Base-by-base conservation (phyloP, 768 basidiomycete genomes). In the Mycena leptocephala region DNA sequence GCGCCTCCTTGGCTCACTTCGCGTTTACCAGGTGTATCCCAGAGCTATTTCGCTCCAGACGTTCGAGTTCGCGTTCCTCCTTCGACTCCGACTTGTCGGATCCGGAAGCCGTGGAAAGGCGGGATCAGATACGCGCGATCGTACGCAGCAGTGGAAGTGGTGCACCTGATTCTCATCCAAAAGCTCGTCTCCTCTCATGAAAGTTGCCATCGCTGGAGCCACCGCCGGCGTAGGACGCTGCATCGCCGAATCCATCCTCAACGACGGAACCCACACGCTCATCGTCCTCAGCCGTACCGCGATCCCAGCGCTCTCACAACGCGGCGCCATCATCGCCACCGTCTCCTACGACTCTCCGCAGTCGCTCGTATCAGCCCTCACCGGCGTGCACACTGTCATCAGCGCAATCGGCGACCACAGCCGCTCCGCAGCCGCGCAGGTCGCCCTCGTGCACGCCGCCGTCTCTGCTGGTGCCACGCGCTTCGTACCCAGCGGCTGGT, bases 401-500 rank as follows among this genome's bases (percentile, higher is more conserved):
- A 59, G 68, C 26, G 58, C 68, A 4, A 61, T 70, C 55, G 68
- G 68, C 41, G 58, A 59, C 41, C 68, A 69, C 37, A 58, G 39
- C 26, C 68, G 41, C 9, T 70, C 68, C 9, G 68, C 28, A 14
- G 28, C n/a, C 58, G 39, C 68, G 16, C 68, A 70, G 18, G 18
- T 70, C 13, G 68, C 68, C 7, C 68, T 70, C n/a, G 68, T 61
- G 1, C 24, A 61, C 10, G 68, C 56, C 39, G 56, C 68, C 16
- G 32, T 46, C 2, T 16, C 56, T 28, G 68, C 68, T 33, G 28
- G 24, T 7, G 68, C 61, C 22, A 35, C 28, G 5, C 68, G 68
- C 2, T 70, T 70, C 30, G 10, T 70, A 3, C 68, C 68, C 11
- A 70, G 68, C 41, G 68, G 68, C 7, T 70, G 68, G 68, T 70